Evolutionary conservation across 768 basidiomycete genomes (phyloP), one percentile per base, ranked within the genome.

Genomic region (Phallus indusiatus): DNA sequence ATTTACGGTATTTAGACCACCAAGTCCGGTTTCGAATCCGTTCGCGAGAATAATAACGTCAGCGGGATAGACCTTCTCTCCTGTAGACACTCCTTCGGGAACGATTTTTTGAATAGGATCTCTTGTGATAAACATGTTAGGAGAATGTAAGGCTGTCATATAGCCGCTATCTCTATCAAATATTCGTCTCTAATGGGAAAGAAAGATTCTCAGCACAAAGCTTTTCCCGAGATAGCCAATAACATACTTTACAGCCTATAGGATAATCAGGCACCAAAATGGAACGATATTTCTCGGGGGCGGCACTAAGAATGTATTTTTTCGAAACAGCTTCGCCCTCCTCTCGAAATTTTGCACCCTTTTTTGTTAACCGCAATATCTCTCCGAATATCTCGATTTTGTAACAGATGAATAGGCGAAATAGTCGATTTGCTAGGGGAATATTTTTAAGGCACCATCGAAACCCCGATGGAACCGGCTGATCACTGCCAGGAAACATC

Each of bases 31-130:
- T 8, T 55, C 52, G 14, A 53, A 56, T 21, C 58, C 63, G 6
- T 63, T 67, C 0, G 65, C 66, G 14, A 67, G 62, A 0, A 64
- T 60, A 35, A 67, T 56, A 4, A 65, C 63, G 54, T 68, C 67
- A 7, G 64, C 67, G 1, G 60, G 51, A 53, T 64, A 42, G 8
- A 48, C 33, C 1, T 56, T 54, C 7, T 62, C 63, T 14, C 48
- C 60, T 2, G 64, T 64, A 46, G 49, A 53, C 5, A 68, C 62
- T 14, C 24, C 56, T 50, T 58, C 37, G 24, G 60, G 61, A 47
- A 61, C 46, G 20, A 54, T 59, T 1, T 50, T 11, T 1, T 55
- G 49, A 49, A 68, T 63, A 6, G 61, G 59, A 46, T 61, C 63
- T 14, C 61, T 59, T 21, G 61, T 36, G 24, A 68, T 63, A 20